Percentiles rank a stretch among this genome's conserved stretches.
These are phyloP conservation scores for Exophiala dermatitidis DNA, from an alignment of 2,329 filamentous ascomycete species.

Conservation along the genomic window DNA sequence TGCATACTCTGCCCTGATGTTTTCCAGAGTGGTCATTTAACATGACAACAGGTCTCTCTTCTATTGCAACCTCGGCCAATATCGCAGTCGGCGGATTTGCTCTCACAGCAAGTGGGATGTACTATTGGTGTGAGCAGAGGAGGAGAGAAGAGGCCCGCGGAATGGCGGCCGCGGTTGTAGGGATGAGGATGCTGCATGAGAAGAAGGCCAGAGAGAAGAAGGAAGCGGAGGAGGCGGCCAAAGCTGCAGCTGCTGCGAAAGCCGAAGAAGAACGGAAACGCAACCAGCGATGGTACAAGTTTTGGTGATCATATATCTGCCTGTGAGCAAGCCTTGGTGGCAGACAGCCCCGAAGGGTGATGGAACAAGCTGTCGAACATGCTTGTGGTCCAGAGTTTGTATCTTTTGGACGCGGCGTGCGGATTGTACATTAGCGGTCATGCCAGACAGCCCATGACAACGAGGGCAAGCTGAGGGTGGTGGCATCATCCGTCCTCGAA, in stretches of 20 bases:
- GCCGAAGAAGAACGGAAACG: constrained; percentile 38
- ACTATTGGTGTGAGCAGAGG: constrained; percentile 76
- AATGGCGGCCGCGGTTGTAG: constrained; percentile 78
- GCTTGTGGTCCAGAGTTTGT: no score
- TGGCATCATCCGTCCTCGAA: constrained; percentile 19
- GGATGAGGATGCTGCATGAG: constrained; percentile 65
- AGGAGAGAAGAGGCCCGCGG: constrained; percentile 68
- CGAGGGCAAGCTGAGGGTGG: not conserved
- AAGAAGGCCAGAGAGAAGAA: constrained; percentile 52
- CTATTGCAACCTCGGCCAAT: constrained; percentile 47
- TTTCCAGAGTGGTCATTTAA: constrained; percentile 3
- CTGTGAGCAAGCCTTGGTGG: not conserved
- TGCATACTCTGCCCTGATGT: constrained; percentile 37
- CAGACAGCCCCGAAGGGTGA: no score
- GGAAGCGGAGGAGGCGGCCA: constrained; percentile 32
- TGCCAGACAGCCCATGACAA: not conserved
- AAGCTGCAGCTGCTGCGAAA: constrained; percentile 30
- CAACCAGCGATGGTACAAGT: constrained; percentile 42
- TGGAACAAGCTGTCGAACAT: no score
- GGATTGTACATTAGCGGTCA: not conserved
- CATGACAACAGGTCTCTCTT: constrained; percentile 11
- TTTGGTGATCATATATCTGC: constrained; percentile 34
- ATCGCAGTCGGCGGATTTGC: constrained; percentile 78
- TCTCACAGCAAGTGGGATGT: constrained; percentile 61
- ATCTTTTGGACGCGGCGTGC: not conserved